Percentiles rank a stretch among this genome's conserved stretches.
These are phyloP conservation scores for Eimeria acervulina DNA, from an alignment of 169 alveolate genomes.

Conservation along the genomic window DNA sequence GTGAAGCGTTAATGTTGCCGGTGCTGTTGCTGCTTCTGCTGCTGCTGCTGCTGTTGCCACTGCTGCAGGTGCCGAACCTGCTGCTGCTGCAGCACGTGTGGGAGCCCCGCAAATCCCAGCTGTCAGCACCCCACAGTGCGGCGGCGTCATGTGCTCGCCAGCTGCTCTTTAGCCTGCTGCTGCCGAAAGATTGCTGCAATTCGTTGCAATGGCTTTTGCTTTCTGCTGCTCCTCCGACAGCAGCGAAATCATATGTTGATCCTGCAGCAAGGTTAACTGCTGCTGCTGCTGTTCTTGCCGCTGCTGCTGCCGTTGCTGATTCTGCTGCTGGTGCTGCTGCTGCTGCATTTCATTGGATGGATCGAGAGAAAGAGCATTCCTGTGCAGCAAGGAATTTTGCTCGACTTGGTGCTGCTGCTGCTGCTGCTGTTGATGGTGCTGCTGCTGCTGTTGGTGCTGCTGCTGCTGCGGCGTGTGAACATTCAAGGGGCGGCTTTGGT, in stretches of 20 bases:
- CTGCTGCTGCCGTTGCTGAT: constrained; percentile 41
- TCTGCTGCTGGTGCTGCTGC: constrained; percentile 40
- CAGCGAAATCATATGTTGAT: neutral
- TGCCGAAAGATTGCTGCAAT: neutral
- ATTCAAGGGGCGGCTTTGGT: neutral
- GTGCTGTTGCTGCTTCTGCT: neutral
- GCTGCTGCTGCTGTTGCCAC: constrained; percentile 3
- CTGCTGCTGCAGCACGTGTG: constrained; percentile 46
- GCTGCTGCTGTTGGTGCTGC: constrained; percentile 25
- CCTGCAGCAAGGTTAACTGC: constrained; percentile 2
- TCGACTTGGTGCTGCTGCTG: constrained; percentile 25
- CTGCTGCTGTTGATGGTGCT: constrained; percentile 9
- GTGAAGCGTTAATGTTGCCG: neutral
- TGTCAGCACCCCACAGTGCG: neutral
- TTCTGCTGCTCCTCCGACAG: constrained; percentile 54
- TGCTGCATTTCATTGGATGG: neutral
- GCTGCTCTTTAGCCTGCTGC: neutral
- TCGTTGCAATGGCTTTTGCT: neutral
- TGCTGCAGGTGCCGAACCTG: constrained; percentile 38
- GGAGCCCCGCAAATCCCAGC: constrained; percentile 23
- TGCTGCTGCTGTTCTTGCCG: constrained; percentile 38
- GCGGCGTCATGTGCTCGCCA: neutral
- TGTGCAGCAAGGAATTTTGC: neutral
- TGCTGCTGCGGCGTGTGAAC: constrained; percentile 43
- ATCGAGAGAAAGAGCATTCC: neutral